Conservation (phyloP, 805 yeast species). For the Wickerhamiella spandovensis region DNA sequence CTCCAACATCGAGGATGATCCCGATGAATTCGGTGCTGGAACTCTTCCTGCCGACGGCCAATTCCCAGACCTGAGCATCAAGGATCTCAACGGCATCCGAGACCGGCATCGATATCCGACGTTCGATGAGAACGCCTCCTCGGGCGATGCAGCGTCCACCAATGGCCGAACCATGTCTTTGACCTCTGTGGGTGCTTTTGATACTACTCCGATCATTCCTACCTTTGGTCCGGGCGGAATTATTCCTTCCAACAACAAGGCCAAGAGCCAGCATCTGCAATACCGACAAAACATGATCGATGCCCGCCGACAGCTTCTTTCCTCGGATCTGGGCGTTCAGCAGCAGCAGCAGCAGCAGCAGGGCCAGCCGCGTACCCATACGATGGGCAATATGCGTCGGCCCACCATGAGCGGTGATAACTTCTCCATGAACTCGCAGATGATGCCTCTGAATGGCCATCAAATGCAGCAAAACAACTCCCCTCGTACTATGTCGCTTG, state of each 20-base stretch:
- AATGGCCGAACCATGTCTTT: constrained; percentile 20
- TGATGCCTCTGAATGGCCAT: not conserved
- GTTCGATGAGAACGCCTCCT: constrained; percentile 9
- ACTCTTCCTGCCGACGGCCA: constrained; percentile 10
- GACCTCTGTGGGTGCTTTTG: constrained; percentile 21
- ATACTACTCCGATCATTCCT: constrained; percentile 27
- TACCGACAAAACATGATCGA: constrained; percentile 21
- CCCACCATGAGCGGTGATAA: not conserved
- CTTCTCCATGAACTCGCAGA: constrained; percentile 2
- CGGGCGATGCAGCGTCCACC: constrained; percentile 2
- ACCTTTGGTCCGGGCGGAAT: constrained; percentile 15
- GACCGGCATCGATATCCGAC: constrained; percentile 27
- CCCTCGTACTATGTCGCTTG: constrained; percentile 5
- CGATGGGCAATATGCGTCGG: constrained; percentile 3
- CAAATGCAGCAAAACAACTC: not conserved
- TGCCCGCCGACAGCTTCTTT: constrained; percentile 15
- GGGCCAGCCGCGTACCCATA: not conserved
- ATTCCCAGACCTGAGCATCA: constrained; percentile 16
- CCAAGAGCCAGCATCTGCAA: constrained; percentile 10
- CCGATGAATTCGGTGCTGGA: constrained; percentile 8
- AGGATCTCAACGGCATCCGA: constrained; percentile 16
- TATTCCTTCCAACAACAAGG: constrained; percentile 2
- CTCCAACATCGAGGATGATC: constrained; percentile 19
- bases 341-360: constrained; percentile 9
- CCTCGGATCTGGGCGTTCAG: constrained; percentile 10